Conservation (phyloP, 345 rosid genomes). For the Lagerstroemia speciosa region DNA sequence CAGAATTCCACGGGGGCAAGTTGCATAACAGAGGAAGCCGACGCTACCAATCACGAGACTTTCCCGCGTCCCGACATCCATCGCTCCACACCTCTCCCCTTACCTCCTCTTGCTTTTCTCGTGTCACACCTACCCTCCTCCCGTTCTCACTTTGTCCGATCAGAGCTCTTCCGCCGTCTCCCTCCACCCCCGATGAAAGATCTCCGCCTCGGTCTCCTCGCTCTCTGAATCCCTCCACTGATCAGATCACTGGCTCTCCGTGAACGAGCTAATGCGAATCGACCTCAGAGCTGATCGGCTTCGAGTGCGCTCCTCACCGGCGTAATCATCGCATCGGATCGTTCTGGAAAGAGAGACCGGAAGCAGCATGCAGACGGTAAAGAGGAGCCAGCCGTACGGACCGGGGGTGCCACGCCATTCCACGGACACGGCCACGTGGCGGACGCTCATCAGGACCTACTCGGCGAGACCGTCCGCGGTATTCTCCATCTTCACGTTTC, state of each 20-base stretch:
- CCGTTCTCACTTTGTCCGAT: neutral
- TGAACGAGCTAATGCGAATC: neutral
- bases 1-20: no score
- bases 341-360: neutral
- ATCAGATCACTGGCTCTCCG: neutral
- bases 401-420: conserved; percentile 23
- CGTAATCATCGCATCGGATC: neutral
- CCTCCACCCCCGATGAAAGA: neutral
- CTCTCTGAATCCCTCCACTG: neutral
- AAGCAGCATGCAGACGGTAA: conserved; percentile 6
- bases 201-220: neutral
- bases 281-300: neutral
- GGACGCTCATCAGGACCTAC: conserved; percentile 22
- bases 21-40: no score
- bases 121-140: neutral
- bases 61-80: neutral
- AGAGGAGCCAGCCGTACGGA: conserved; percentile 23
- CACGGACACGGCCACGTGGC: conserved; percentile 32
- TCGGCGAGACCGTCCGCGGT: conserved; percentile 34
- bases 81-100: neutral
- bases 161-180: neutral
- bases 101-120: neutral
- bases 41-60: neutral
- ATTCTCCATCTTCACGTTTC: conserved; percentile 32
- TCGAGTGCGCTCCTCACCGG: neutral